Percentiles rank a stretch among this genome's conserved stretches.
Conservation (phyloP, 208 protist species). For the Leishmania lainsoni region DNA sequence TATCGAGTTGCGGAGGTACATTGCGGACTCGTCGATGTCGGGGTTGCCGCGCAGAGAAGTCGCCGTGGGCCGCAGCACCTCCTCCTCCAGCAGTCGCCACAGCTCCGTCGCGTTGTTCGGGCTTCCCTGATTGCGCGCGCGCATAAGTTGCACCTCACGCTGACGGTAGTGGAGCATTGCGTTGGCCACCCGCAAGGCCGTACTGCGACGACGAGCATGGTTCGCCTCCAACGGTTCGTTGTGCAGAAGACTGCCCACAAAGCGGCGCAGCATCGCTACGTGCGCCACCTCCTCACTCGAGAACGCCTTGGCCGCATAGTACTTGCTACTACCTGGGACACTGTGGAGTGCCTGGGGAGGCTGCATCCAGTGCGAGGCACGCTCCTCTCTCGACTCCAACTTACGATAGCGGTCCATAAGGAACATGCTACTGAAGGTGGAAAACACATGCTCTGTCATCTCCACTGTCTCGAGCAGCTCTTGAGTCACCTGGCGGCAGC, state of each 20-base stretch:
- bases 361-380: constrained; percentile 40
- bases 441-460: constrained; percentile 52
- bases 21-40: constrained; percentile 6
- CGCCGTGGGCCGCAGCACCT: constrained; percentile 15
- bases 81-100: constrained; percentile 20
- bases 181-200: constrained; percentile 16
- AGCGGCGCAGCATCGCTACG: constrained; percentile 37
- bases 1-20: constrained; percentile 47
- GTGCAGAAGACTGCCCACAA: constrained; percentile 29
- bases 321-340: constrained; percentile 2
- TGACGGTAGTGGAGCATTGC: constrained; percentile 14
- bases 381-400: constrained; percentile 28
- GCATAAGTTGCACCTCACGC: constrained; percentile 22
- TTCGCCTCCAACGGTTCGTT: constrained; percentile 31
- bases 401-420: constrained; percentile 53
- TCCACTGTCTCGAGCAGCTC: constrained; percentile 50
- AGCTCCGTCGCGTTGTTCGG: constrained; percentile 22
- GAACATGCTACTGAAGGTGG: constrained; percentile 54
- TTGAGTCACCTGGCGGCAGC: constrained; percentile 43
- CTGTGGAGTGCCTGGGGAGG: constrained; percentile 28
- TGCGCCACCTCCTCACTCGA: constrained; percentile 25
- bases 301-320: constrained; percentile 18
- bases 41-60: constrained; percentile 4
- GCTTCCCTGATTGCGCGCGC: constrained; percentile 21
- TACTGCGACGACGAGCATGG: constrained; percentile 28